Base-by-base conservation (phyloP, 2,329 filamentous ascomycete genomes). In the Neopestalotiopsis sp. region DNA sequence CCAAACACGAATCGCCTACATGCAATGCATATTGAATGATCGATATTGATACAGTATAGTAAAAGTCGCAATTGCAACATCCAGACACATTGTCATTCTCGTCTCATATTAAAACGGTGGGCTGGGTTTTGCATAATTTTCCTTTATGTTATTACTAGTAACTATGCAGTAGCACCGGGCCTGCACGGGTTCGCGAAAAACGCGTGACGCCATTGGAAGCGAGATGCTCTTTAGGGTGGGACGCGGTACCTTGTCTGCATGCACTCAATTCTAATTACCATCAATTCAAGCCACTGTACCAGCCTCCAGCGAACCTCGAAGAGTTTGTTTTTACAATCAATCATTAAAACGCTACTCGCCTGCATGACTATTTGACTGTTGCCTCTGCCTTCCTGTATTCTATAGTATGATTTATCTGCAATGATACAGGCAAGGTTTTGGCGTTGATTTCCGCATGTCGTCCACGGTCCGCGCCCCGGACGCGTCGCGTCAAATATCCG, bases 401-500 rank as follows among this genome's bases (percentile, higher is more conserved):
- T 63, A n/a, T 66, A 68, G 69, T 68, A 71, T 78, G 75, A 49
- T 45, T 24, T 49, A 49, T 66, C 63, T 59, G 56, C 65, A 42
- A 67, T 67, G 68, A 79, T 79, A 77, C 76, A 75, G 70, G 61
- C 58, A 69, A 56, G 68, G 69, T 61, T 69, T 64, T 56, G 58
- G 78, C 28, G 17, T 66, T 66, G 58, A 38, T 49, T 30, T 28
- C 40, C 65, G 17, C 42, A 67, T 67, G 65, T 78, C 79, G 74
- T 75, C 73, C 61, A 70, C 69, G 73, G 72, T 71, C 73, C 74
- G 73, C 61, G 74, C 71, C 70, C 74, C 80, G 74, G 82, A 85
- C 84, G 85, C 85, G 85, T 85, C 85, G 83, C 86, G 84, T 67
- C 65, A 49, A 67, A 32, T 53, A 28, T 81, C 81, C 83, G 72